Conservation (phyloP, 2,329 filamentous ascomycete species). For the Aspergillus oerlinghausenensis region DNA sequence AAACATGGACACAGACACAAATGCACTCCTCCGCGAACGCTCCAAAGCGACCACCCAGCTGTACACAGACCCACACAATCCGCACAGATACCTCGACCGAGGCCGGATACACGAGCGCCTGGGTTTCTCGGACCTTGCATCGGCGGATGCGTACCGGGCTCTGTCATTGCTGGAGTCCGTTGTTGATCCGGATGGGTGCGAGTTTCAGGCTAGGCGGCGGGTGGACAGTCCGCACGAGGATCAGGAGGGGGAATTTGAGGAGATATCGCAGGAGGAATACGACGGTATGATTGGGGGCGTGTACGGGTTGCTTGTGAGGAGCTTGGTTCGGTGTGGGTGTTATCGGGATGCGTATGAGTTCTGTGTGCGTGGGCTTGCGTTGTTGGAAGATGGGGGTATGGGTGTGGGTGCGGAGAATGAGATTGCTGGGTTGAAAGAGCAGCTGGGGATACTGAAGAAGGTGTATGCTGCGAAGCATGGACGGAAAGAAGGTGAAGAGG, state of each 20-base stretch:
- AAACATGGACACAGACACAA: conserved; percentile 18
- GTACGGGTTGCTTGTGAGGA: conserved; percentile 34
- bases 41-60: conserved; percentile 50
- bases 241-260: conserved; percentile 28
- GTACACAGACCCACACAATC: conserved; percentile 39
- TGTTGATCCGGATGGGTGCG: conserved; percentile 66
- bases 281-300: conserved; percentile 32
- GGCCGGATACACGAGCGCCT: conserved; percentile 67
- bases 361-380: conserved; percentile 27
- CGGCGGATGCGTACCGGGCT: conserved; percentile 84
- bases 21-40: conserved; percentile 40
- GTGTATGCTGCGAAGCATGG: conserved; percentile 14
- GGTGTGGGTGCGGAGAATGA: conserved; percentile 4
- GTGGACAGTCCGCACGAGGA: conserved; percentile 23
- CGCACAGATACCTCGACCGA: conserved; percentile 45
- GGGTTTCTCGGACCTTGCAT: conserved; percentile 83
- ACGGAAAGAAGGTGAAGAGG: conserved; percentile 3
- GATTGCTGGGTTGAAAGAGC: conserved; percentile 17
- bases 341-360: conserved; percentile 40
- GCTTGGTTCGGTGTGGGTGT: conserved; percentile 36
- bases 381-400: conserved; percentile 15
- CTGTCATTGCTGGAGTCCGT: conserved; percentile 82
- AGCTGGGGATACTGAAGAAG: conserved; percentile 26
- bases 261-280: conserved; percentile 31
- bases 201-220: conserved; percentile 66